These are phyloP conservation scores for Funneliformis caledonium DNA, from an alignment of 371 early-diverging fungal genomes.

Conservation along the genomic window DNA sequence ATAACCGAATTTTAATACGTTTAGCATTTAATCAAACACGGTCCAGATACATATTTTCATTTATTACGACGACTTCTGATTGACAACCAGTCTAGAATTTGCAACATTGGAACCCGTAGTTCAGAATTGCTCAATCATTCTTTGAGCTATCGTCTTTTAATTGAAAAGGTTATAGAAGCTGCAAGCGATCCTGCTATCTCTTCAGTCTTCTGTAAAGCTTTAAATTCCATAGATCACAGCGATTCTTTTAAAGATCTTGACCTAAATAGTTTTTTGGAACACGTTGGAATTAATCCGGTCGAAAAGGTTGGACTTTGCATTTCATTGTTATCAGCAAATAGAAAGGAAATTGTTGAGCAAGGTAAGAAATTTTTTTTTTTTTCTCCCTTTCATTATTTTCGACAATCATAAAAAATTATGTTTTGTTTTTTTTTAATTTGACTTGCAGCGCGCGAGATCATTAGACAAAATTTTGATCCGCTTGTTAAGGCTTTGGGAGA, in stretches of 20 bases:
- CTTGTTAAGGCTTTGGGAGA: constrained; percentile 16
- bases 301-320: constrained; percentile 54
- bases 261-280: constrained; percentile 52
- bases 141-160: constrained; percentile 55
- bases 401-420: background rate
- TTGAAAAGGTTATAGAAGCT: constrained; percentile 52
- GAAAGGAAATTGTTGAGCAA: constrained; percentile 52
- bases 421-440: constrained; percentile 34
- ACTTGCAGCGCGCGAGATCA: constrained; percentile 30
- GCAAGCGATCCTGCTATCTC: constrained; percentile 49
- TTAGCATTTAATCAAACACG: constrained; percentile 64
- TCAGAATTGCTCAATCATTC: constrained; percentile 41
- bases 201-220: constrained; percentile 54
- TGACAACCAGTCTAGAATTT: constrained; percentile 47
- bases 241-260: constrained; percentile 52
- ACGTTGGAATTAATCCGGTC: constrained; percentile 51
- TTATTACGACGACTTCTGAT: constrained; percentile 58
- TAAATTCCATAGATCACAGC: constrained; percentile 51
- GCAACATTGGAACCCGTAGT: constrained; percentile 43
- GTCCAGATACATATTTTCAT: constrained; percentile 60
- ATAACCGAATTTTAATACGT: background rate
- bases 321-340: constrained; percentile 52
- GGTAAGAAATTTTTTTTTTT: constrained; percentile 45
- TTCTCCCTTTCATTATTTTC: too few species aligned
- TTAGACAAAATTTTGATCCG: constrained; percentile 26